Evolutionary conservation across 1,139 yeast genomes (phyloP).

Genomic region (Diutina catenulata): DNA sequence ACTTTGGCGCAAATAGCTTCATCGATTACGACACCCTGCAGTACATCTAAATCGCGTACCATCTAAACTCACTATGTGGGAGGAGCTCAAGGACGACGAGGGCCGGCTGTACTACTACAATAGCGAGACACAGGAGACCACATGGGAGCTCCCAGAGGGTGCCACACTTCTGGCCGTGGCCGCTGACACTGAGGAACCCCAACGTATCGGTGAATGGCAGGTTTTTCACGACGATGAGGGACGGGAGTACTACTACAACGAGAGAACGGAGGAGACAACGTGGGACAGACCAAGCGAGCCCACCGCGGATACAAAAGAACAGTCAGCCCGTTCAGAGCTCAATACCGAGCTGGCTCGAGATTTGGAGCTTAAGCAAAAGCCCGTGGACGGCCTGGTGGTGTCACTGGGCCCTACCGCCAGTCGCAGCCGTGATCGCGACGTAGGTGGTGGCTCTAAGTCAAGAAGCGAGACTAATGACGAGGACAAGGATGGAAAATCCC

Average conservation of each 20-base stretch:
- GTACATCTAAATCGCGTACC: no score
- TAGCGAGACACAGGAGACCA: constrained; percentile 51
- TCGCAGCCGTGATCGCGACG: background rate
- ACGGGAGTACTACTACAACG: constrained; percentile 59
- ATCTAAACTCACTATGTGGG: no score
- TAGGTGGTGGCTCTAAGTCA: no score
- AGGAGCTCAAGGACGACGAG: constrained; percentile 46
- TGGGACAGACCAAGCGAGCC: constrained; percentile 59
- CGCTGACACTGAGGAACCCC: background rate
- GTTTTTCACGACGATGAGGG: constrained; percentile 61
- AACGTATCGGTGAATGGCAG: constrained; percentile 34
- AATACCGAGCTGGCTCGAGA: constrained; percentile 1
- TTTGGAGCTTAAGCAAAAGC: background rate
- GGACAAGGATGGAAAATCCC: no score
- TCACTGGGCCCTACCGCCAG: background rate
- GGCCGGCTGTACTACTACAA: constrained; percentile 70
- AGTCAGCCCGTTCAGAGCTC: no score
- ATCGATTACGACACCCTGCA: no score
- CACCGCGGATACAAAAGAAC: no score
- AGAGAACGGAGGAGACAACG: constrained; percentile 51
- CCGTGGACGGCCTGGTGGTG: background rate
- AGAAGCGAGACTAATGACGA: no score
- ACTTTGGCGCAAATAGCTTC: no score
- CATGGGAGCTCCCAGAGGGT: constrained; percentile 68
- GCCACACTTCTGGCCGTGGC: background rate